These are phyloP conservation scores for Canavalia gladiata DNA, from an alignment of 306 rosid species.

Conservation along the genomic window DNA sequence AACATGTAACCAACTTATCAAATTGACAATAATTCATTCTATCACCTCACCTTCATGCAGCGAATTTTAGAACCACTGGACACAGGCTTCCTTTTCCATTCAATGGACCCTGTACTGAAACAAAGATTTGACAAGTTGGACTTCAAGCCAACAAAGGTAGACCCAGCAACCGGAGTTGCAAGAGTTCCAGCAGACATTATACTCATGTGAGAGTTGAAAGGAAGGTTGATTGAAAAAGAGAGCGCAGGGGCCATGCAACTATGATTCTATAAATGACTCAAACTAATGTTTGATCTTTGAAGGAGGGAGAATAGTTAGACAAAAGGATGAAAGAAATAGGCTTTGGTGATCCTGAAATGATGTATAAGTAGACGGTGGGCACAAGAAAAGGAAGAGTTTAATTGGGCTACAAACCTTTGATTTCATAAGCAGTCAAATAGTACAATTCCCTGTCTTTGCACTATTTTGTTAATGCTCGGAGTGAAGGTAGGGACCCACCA, in stretches of 20 bases:
- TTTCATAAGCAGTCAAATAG: constrained; percentile 28
- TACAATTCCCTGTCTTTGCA: neutral
- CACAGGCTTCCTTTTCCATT: constrained; percentile 60
- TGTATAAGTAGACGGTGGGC: constrained; percentile 51
- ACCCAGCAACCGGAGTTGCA: constrained; percentile 41
- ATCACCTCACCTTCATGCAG: constrained; percentile 76
- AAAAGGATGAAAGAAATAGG: constrained; percentile 42
- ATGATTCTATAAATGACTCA: constrained; percentile 7
- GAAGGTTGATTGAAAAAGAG: neutral
- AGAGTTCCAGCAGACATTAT: constrained; percentile 65
- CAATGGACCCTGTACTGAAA: constrained; percentile 46
- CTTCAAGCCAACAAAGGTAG: constrained; percentile 62
- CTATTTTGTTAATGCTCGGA: constrained; percentile 13
- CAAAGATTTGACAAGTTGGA: constrained; percentile 52
- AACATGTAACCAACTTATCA: neutral
- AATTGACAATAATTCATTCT: neutral
- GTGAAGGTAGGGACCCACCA: constrained; percentile 44
- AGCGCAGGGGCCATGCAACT: constrained; percentile 3
- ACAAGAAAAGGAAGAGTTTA: constrained; percentile 40
- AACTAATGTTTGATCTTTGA: constrained; percentile 37
- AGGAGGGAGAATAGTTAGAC: constrained; percentile 34
- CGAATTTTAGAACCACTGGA: constrained; percentile 68
- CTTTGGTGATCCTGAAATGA: constrained; percentile 33
- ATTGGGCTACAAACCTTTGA: constrained; percentile 38
- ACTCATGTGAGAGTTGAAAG: constrained; percentile 6